Percentiles rank a stretch among this genome's conserved stretches.
phyloP scores from a whole-genome alignment of 768 basidiomycete genomes.

The Austroboletus eburneus region DNA sequence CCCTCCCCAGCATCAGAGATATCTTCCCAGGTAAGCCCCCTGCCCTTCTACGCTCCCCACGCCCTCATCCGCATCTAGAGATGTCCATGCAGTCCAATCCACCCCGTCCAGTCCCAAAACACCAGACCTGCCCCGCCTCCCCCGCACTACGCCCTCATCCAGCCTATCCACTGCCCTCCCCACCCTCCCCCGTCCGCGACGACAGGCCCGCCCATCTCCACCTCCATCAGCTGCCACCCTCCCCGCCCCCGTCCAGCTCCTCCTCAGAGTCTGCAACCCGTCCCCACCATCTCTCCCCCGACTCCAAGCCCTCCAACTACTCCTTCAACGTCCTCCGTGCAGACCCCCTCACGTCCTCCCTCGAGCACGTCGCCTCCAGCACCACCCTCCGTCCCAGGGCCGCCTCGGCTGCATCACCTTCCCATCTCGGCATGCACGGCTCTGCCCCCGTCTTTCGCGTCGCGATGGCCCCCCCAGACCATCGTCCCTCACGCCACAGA shows the following conservation, averaged over 20 bases:
- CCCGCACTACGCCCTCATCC: too few relatives aligned
- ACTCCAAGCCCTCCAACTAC: constrained; percentile 17
- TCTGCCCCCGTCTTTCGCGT: constrained; percentile 38
- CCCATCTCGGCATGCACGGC: constrained; percentile 27
- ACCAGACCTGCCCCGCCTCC: too few relatives aligned
- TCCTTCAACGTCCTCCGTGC: constrained; percentile 46
- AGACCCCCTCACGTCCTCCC: constrained; percentile 37
- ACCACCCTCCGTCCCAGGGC: constrained; percentile 35
- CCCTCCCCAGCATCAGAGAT: constrained; percentile 50
- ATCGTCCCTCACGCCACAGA: constrained; percentile 14
- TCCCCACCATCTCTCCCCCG: too few relatives aligned
- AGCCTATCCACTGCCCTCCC: too few relatives aligned
- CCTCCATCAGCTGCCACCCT: constrained; percentile 14
- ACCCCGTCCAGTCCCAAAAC: constrained; percentile 9
- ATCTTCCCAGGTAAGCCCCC: constrained; percentile 48
- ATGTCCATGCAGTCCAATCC: constrained; percentile 11
- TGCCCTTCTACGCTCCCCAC: background rate
- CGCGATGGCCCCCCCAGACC: constrained; percentile 25
- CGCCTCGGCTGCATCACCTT: constrained; percentile 7
- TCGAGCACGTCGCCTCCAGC: constrained; percentile 43
- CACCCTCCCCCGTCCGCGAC: too few relatives aligned
- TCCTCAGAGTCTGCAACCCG: constrained; percentile 25
- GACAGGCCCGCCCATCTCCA: constrained; percentile 1
- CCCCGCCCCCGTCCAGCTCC: constrained; percentile 25
- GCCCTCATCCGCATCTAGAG: constrained; percentile 3